phyloP scores from a whole-genome alignment of 208 protist genomes.

The Trichomonas gallinae region DNA sequence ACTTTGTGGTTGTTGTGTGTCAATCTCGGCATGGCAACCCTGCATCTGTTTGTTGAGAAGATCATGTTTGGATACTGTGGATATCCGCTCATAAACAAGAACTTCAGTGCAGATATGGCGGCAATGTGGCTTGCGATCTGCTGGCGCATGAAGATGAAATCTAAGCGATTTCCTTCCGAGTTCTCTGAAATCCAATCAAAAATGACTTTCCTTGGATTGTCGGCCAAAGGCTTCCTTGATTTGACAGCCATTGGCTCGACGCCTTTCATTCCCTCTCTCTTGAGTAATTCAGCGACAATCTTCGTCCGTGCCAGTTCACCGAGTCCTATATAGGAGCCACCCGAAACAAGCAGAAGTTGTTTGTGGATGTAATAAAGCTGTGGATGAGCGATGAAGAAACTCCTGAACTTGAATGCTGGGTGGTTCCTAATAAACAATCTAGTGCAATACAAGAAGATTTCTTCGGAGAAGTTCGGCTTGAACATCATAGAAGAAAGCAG shows the following conservation, averaged over 20 bases:
- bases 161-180: background rate
- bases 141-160: background rate
- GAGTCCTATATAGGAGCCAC: background rate
- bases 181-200: background rate
- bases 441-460: background rate
- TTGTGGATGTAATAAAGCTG: background rate
- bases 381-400: background rate
- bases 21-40: background rate
- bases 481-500: background rate
- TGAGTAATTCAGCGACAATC: background rate
- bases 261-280: background rate
- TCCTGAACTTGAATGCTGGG: background rate
- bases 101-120: background rate
- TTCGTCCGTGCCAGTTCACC: background rate
- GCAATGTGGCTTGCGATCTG: background rate
- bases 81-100: background rate
- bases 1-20: background rate
- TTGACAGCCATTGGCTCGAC: background rate
- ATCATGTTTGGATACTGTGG: background rate
- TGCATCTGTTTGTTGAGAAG: background rate
- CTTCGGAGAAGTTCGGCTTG: background rate
- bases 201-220: background rate
- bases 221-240: background rate
- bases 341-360: background rate
- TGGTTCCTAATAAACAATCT: background rate